Evolutionary conservation across 106 monocot species (phyloP), one percentile per base, ranked within the genome.

Genomic region (Dioscorea alata): DNA sequence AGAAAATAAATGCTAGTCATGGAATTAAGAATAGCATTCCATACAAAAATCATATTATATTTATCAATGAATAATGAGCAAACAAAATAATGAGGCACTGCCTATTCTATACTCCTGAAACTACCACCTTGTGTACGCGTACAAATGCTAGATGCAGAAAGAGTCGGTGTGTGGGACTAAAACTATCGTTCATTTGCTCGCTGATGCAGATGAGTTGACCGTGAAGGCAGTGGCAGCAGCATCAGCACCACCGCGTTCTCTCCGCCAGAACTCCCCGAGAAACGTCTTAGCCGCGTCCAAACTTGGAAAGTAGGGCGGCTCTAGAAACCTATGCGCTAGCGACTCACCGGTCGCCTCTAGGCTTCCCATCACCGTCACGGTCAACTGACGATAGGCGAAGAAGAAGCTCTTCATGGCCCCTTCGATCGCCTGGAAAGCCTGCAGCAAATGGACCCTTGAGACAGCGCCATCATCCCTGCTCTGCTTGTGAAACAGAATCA

Each of bases 251-350:
- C 24, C 22, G 61, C 23, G 60, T 23, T 60, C 5, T 23, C 69
- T 57, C 61, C 80, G 72, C 90, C 86, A 91, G 19, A 76, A 72
- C 56, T 77, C 86, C 6, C 89, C 93, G 28, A 94, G 60, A 72
- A 94, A 94, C 4, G 93, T 84, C 82, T 89, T 94, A 8, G 93
- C 93, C 17, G 89, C 89, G 34, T 94, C 93, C 67, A 94, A 48
- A 70, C 93, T 94, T 0, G 93, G 93, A 73, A 82, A 89, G 34
- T 94, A 94, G 0, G 93, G 79, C 57, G 93, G 93, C 80, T 82
- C 85, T 53, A 85, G 35, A 72, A 86, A 92, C 83, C 88, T 67
- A 66, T 79, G 83, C 32, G 78, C 59, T 70, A 83, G 67, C 59
- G 81, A 33, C 67, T 86, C 90, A 54, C 76, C 68, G 48, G 62